These are phyloP conservation scores for Eutypella sp. DNA, from an alignment of 2,329 filamentous ascomycete genomes.

Conservation along the genomic window DNA sequence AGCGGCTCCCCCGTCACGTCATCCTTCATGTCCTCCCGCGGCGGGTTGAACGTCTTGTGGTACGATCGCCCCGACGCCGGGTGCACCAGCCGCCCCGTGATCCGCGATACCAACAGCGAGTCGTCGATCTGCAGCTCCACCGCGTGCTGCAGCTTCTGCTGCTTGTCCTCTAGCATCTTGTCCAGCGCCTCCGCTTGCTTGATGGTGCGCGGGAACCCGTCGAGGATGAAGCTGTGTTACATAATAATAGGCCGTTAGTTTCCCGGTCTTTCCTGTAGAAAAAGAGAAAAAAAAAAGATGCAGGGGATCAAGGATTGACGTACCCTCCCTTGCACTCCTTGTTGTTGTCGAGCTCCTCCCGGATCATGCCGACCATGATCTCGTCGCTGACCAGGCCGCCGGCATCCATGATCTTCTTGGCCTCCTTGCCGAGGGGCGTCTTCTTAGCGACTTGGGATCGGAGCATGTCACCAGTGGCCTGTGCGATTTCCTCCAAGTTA, in stretches of 20 bases:
- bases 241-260: no score
- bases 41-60: slow-evolving; percentile 98
- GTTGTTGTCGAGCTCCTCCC: slow-evolving; percentile 92
- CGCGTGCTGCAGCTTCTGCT: slow-evolving; percentile 87
- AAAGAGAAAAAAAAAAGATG: slow-evolving; percentile 16
- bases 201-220: slow-evolving; percentile 96
- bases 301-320: no score
- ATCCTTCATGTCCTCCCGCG: slow-evolving; percentile 90
- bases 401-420: slow-evolving; percentile 99
- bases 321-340: slow-evolving; percentile 95
- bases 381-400: slow-evolving; percentile 97
- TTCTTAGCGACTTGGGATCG: slow-evolving; percentile 97
- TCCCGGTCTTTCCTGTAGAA: slow-evolving; percentile 1
- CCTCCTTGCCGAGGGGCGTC: slow-evolving; percentile 87
- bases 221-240: slow-evolving; percentile 83
- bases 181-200: slow-evolving; percentile 93
- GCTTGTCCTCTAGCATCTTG: slow-evolving; percentile 74
- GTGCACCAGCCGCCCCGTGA: slow-evolving; percentile 93
- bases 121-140: slow-evolving; percentile 97
- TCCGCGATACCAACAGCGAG: slow-evolving; percentile 84
- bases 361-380: slow-evolving; percentile 99
- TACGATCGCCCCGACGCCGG: slow-evolving; percentile 94
- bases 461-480: slow-evolving; percentile 99
- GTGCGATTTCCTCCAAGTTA: no score
- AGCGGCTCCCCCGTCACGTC: slow-evolving; percentile 95